Conservation (phyloP, 768 basidiomycete species). For the Lentinula aciculospora region DNA sequence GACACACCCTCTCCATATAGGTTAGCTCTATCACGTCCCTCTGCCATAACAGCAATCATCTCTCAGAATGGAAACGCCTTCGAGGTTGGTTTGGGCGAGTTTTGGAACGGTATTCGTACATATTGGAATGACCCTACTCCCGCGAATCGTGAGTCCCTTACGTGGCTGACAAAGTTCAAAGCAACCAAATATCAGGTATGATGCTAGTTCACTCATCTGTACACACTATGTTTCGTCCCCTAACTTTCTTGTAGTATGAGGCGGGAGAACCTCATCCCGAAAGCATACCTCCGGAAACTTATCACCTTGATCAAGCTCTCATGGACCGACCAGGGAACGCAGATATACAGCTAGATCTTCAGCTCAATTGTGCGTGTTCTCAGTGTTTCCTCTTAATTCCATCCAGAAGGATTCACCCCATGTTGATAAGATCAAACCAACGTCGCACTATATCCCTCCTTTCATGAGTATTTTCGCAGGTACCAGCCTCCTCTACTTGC, state of each 20-base stretch:
- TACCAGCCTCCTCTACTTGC: slow-evolving; percentile 36
- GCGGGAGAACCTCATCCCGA: slow-evolving; percentile 29
- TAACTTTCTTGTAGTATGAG: slow-evolving; percentile 19
- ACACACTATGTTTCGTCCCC: background rate
- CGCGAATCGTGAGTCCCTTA: slow-evolving; percentile 21
- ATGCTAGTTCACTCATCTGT: background rate
- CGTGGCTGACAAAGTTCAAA: slow-evolving; percentile 19
- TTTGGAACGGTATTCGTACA: slow-evolving; percentile 28
- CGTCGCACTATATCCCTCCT: slow-evolving; percentile 34
- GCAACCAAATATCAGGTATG: slow-evolving; percentile 26
- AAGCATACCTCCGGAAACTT: slow-evolving; percentile 30
- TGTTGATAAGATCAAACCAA: slow-evolving; percentile 30
- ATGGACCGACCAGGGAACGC: slow-evolving; percentile 30
- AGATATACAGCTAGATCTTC: slow-evolving; percentile 39
- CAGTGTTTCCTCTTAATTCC: background rate
- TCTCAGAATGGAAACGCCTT: slow-evolving; percentile 47
- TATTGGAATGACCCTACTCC: slow-evolving; percentile 25
- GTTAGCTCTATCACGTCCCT: slow-evolving; percentile 34
- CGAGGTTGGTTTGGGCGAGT: slow-evolving; percentile 34
- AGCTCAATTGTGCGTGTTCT: slow-evolving; percentile 25
- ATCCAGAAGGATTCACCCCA: too few relatives aligned
- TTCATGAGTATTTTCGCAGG: slow-evolving; percentile 36
- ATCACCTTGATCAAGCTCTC: slow-evolving; percentile 36
- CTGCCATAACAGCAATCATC: slow-evolving; percentile 36
- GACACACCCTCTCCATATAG: slow-evolving; percentile 12